These are phyloP conservation scores for Alternaria atra DNA, from an alignment of 2,329 filamentous ascomycete genomes.

Conservation along the genomic window DNA sequence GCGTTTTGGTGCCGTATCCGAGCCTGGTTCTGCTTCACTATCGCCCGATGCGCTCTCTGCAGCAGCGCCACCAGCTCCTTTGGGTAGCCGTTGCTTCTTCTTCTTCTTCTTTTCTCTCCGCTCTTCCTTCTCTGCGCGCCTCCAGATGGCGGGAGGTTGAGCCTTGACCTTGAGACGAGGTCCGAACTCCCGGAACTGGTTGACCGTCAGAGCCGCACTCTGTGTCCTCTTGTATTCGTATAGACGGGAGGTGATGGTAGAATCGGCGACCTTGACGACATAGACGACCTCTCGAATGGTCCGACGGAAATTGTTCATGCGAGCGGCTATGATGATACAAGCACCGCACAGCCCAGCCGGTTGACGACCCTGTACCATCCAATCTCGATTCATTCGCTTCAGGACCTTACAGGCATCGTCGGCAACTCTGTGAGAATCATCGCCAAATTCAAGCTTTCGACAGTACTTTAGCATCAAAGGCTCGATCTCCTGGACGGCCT, in stretches of 20 bases:
- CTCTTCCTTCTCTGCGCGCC: constrained; percentile 63
- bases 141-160: constrained; percentile 80
- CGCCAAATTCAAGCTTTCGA: constrained; percentile 87
- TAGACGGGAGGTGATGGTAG: constrained; percentile 89
- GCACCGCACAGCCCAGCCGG: constrained; percentile 95
- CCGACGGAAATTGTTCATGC: constrained; percentile 97
- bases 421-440: constrained; percentile 82
- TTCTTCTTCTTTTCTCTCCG: constrained; percentile 46
- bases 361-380: constrained; percentile 94
- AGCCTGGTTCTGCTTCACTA: constrained; percentile 19
- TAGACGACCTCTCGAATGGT: constrained; percentile 97
- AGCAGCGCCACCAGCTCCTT: constrained; percentile 20
- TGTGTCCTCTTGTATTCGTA: constrained; percentile 91
- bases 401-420: constrained; percentile 88
- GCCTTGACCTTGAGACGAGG: constrained; percentile 70
- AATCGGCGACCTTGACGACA: constrained; percentile 93
- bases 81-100: constrained; percentile 29
- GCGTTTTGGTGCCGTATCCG: constrained; percentile 20
- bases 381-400: constrained; percentile 92
- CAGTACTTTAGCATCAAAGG: constrained; percentile 92
- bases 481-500: constrained; percentile 78
- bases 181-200: constrained; percentile 79
- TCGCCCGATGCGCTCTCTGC: constrained; percentile 9
- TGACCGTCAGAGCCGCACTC: constrained; percentile 83
- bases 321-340: constrained; percentile 90